Evolutionary conservation across 768 basidiomycete genomes (phyloP), one percentile per base, ranked within the genome.

Genomic region (Lyophyllum decastes): DNA sequence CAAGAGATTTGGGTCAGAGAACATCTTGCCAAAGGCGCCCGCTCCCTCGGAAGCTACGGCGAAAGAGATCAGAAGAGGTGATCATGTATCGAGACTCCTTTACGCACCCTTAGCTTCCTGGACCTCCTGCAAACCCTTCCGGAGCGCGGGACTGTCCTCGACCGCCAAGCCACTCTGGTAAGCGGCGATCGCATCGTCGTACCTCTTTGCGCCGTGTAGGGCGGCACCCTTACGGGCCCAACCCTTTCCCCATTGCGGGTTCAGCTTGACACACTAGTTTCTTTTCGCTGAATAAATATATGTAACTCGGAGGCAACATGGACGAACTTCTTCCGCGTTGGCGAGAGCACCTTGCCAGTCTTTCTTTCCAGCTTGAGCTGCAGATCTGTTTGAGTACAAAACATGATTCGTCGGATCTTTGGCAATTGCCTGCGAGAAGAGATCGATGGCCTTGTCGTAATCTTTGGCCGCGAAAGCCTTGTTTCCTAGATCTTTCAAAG

Each of bases 391-490:
- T 16, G 94, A 96, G 75, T 84, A 97, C 9, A 97, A 78, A 52
- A 98, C 95, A 72, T 90, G 89, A 69, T 96, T 96, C 35, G 77
- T 78, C 2, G 89, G 78, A 73, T 97, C 94, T 64, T 95, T 66
- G 47, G 81, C 85, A 68, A 98, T 90, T 19, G 92, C 95, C 67
- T 93, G 82, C 4, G 85, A 80, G 73, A 93, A 94, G 48, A 90
- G 76, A 68, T 89, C 82, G 78, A 92, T 91, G 7, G 95, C 95
- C 65, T 82, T 86, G 76, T 92, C 88, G 75, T 92, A 97, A 66
- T 97, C 85, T 71, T 94, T 97, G 54, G 92, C 92, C 38, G 90
- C 81, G 75, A 98, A 98, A 21, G 95, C 94, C 69, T 95, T 94
- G 82, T 98, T 98, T 67, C 95, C 95, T 68, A 86, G 86, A 68